Base-by-base conservation (phyloP, 495 filamentous ascomycete genomes). In the Xylaria cubensis region DNA sequence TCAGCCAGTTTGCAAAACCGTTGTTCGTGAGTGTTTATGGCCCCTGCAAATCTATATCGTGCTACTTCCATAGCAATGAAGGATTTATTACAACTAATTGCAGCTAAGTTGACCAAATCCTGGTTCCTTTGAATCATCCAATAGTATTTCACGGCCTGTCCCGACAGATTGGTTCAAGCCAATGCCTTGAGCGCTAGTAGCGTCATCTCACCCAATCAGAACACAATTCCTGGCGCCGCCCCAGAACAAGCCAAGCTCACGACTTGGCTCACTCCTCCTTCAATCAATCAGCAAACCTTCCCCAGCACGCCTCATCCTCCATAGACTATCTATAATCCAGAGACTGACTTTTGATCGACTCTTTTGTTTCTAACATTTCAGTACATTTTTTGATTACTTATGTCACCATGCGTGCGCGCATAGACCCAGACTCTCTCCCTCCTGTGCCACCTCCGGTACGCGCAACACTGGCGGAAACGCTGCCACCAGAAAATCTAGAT, bases 401-500 rank as follows among this genome's bases (percentile, higher is more conserved):
- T 26, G 12, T 1, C 53, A 58, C 53, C 53, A 58, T 58, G 53
- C 53, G 24, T 58, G 53, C 53, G 4, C 53, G 53, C 53, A 58
- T 58, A 26, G 21, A 26, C 24, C 53, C 53, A 39, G 53, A 58
- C 10, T 26, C 21, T 5, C 53, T 58, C 53, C 53, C 53, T 58
- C 53, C 53, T 1, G 7, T 58, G 24, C 53, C 53, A 29, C 53
- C 53, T 58, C 53, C 53, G 24, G 53, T 58, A 58, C 53, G 53
- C 53, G 53, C 53, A 58, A 58, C 53, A 32, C 53, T 58, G 8
- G 53, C 53, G 26, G 53, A 58, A 34, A 58, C 24, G 29, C 53
- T 58, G 5, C 53, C 53, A 29, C 53, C 53, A 19, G 70, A 59
- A 26, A n/a, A 59, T 12, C 62, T 72, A 24, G 62, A 65, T 59